Conservation (phyloP, 345 rosid species). For the Salix exigua region DNA sequence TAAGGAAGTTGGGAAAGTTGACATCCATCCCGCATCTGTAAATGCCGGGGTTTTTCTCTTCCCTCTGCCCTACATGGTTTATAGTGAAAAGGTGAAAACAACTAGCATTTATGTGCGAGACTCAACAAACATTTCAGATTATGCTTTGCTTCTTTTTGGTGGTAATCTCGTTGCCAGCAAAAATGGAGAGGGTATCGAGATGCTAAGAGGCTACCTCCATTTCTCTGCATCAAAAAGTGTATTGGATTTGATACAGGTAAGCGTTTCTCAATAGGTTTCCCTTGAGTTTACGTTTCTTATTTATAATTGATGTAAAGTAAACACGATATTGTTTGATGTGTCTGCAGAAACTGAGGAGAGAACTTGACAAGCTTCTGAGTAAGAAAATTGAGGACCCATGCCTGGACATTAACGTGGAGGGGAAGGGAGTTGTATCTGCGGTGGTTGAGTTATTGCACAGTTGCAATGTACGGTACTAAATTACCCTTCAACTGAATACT, state of each 20-base stretch:
- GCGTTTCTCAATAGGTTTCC: neutral
- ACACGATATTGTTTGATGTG: neutral
- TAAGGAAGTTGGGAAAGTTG: slow-evolving; percentile 92
- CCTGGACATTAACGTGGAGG: slow-evolving; percentile 67
- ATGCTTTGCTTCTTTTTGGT: slow-evolving; percentile 89
- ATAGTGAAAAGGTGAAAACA: slow-evolving; percentile 92
- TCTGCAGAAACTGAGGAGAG: slow-evolving; percentile 67
- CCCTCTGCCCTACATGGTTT: slow-evolving; percentile 84
- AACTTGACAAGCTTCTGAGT: slow-evolving; percentile 73
- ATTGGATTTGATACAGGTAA: slow-evolving; percentile 72
- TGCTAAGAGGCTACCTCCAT: slow-evolving; percentile 96
- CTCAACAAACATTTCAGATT: slow-evolving; percentile 91
- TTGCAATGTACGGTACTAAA: slow-evolving; percentile 10
- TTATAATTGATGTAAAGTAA: too few species aligned
- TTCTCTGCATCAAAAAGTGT: slow-evolving; percentile 84
- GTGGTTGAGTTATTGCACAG: slow-evolving; percentile 73
- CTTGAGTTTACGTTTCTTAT: neutral
- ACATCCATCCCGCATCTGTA: slow-evolving; percentile 91
- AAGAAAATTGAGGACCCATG: slow-evolving; percentile 87
- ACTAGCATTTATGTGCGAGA: slow-evolving; percentile 69
- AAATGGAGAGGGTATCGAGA: slow-evolving; percentile 83
- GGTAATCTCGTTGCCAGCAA: slow-evolving; percentile 73
- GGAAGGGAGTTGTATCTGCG: slow-evolving; percentile 85
- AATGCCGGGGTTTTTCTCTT: slow-evolving; percentile 71
- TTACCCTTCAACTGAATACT: neutral